These are phyloP conservation scores for Trichosporon ovoides DNA, from an alignment of 1,284 basidiomycete species.

Conservation along the genomic window DNA sequence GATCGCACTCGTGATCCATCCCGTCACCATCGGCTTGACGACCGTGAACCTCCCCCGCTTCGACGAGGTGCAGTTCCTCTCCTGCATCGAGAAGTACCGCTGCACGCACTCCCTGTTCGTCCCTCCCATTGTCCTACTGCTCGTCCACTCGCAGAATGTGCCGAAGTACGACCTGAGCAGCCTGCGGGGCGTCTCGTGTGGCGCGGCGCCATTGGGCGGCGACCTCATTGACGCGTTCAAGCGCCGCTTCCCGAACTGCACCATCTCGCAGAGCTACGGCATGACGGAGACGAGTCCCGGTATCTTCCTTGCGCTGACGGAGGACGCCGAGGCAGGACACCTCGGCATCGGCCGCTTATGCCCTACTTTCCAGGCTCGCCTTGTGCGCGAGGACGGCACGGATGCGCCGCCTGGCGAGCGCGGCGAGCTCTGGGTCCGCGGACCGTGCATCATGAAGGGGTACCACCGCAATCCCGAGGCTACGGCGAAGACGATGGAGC, in stretches of 20 bases:
- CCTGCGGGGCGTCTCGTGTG: constrained; percentile 61
- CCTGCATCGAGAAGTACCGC: constrained; percentile 3
- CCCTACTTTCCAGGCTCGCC: constrained; percentile 68
- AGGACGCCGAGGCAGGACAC: neutral
- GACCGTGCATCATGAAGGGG: constrained; percentile 56
- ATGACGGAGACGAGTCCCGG: constrained; percentile 52
- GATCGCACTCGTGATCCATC: constrained; percentile 55
- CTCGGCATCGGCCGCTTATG: constrained; percentile 60
- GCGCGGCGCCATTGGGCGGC: constrained; percentile 71
- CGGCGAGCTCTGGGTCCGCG: constrained; percentile 76
- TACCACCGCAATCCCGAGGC: constrained; percentile 10
- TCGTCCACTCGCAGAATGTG: constrained; percentile 53
- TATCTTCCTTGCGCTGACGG: constrained; percentile 20
- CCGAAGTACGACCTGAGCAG: constrained; percentile 64
- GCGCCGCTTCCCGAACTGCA: constrained; percentile 12
- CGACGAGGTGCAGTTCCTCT: constrained; percentile 28
- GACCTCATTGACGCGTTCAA: constrained; percentile 32
- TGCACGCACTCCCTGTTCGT: constrained; percentile 62
- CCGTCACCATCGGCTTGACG: constrained; percentile 57
- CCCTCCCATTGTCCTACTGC: constrained; percentile 69
- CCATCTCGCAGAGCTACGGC: constrained; percentile 45
- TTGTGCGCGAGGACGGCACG: constrained; percentile 54
- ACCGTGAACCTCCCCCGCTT: constrained; percentile 67
- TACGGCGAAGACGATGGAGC: constrained; percentile 8
- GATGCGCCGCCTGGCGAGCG: constrained; percentile 54